These are phyloP conservation scores for Diaporthe amygdali DNA, from an alignment of 2,329 filamentous ascomycete species.

Conservation along the genomic window DNA sequence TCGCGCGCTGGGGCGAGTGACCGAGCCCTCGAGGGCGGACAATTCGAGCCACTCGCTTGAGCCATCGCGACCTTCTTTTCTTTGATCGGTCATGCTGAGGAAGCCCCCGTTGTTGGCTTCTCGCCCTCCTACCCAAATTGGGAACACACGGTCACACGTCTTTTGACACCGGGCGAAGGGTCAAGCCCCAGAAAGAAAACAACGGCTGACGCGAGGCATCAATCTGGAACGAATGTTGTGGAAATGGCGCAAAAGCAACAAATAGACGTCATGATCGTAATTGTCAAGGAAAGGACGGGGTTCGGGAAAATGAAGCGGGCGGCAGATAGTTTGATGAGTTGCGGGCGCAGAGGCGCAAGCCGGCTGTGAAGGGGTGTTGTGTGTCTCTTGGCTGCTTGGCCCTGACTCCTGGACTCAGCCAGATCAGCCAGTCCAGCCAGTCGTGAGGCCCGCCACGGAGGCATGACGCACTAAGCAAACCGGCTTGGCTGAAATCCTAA, in stretches of 20 bases:
- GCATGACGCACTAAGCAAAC: slow-evolving; percentile 7
- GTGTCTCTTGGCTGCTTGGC: slow-evolving; percentile 3
- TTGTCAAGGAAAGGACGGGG: background rate
- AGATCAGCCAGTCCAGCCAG: background rate
- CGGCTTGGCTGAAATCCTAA: slow-evolving; percentile 8
- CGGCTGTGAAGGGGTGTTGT: slow-evolving; percentile 1
- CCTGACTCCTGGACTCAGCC: slow-evolving; percentile 11
- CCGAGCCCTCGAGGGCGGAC: background rate
- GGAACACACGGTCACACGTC: background rate
- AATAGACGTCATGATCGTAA: background rate
- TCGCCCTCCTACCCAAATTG: background rate
- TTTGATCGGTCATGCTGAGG: background rate
- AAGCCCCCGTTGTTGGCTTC: background rate
- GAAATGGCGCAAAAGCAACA: background rate
- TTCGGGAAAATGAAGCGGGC: background rate
- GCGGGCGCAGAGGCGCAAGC: slow-evolving; percentile 8
- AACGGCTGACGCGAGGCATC: background rate
- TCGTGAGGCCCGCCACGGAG: background rate
- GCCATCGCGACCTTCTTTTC: background rate
- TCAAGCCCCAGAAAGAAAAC: background rate
- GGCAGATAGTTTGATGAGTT: slow-evolving; percentile 9
- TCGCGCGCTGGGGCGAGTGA: background rate
- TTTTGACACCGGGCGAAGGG: background rate
- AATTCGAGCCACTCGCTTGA: slow-evolving; percentile 9
- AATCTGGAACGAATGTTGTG: background rate